Conservation (phyloP, 2,329 filamentous ascomycete species). For the Parastagonospora nodorum region DNA sequence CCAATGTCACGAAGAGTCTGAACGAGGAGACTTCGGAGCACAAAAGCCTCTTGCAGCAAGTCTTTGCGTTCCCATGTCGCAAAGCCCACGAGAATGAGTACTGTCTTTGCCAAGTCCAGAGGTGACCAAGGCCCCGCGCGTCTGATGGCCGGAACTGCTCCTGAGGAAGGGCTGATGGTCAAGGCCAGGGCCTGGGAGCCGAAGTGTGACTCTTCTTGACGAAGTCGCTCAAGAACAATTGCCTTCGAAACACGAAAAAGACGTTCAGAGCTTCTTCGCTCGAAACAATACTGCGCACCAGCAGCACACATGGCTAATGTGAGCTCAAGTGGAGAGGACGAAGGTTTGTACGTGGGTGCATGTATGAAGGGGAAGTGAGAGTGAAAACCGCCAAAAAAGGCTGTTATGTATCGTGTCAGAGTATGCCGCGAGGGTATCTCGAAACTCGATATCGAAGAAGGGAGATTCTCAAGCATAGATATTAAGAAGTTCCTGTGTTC, state of each 20-base stretch:
- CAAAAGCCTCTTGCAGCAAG: slow-evolving; percentile 37
- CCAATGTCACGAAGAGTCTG: slow-evolving; percentile 36
- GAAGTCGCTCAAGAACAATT: slow-evolving; percentile 34
- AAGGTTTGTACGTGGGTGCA: slow-evolving; percentile 37
- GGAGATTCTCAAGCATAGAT: slow-evolving; percentile 23
- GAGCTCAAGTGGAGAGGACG: slow-evolving; percentile 36
- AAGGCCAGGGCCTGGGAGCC: slow-evolving; percentile 29
- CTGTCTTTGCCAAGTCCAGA: slow-evolving; percentile 34
- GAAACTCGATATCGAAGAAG: slow-evolving; percentile 28
- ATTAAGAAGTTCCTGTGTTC: slow-evolving; percentile 30
- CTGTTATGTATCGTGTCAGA: slow-evolving; percentile 37
- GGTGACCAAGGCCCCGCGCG: slow-evolving; percentile 32
- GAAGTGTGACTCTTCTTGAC: slow-evolving; percentile 31
- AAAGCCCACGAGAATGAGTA: slow-evolving; percentile 38
- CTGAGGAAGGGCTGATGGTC: slow-evolving; percentile 14
- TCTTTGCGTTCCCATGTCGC: slow-evolving; percentile 40
- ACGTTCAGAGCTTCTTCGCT: slow-evolving; percentile 32
- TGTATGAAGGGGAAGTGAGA: slow-evolving; percentile 43
- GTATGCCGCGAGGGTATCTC: slow-evolving; percentile 37
- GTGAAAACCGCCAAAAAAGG: slow-evolving; percentile 39
- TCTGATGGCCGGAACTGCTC: slow-evolving; percentile 6
- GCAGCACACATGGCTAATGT: slow-evolving; percentile 40
- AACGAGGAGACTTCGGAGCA: slow-evolving; percentile 32
- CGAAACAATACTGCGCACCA: slow-evolving; percentile 43
- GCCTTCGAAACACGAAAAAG: slow-evolving; percentile 37